Evolutionary conservation across 2,329 filamentous ascomycete species (phyloP).

Genomic region (Ilyonectria sp.): DNA sequence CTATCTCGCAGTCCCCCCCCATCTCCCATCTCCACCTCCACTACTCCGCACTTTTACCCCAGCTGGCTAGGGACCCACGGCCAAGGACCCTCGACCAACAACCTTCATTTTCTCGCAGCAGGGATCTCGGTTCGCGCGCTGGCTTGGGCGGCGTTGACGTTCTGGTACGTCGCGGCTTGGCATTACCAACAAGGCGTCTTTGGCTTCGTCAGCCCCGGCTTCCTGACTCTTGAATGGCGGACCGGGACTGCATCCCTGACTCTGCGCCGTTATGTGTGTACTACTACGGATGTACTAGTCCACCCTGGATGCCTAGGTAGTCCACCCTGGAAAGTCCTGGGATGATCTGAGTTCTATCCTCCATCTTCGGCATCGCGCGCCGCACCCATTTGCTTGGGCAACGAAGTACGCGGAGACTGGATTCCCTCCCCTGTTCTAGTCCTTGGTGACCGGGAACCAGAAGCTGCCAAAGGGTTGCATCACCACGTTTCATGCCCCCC

Average conservation of each 20-base stretch:
- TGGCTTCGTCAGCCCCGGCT: constrained; percentile 29
- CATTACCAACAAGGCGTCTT: constrained; percentile 29
- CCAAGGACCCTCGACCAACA: constrained; percentile 8
- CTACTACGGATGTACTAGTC: too few species aligned
- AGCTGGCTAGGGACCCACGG: constrained; percentile 14
- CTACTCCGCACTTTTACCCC: constrained; percentile 46
- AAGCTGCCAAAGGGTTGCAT: constrained; percentile 34
- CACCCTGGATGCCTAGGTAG: too few species aligned
- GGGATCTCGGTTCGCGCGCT: constrained; percentile 15
- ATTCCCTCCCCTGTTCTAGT: background rate
- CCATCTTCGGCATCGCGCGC: background rate
- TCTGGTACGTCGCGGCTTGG: constrained; percentile 21
- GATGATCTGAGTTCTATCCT: background rate
- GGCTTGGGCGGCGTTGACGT: constrained; percentile 3
- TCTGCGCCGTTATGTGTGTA: background rate
- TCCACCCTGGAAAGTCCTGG: background rate
- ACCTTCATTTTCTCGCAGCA: background rate
- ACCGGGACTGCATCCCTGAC: constrained; percentile 9
- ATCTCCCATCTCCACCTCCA: constrained; percentile 30
- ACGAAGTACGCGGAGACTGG: background rate
- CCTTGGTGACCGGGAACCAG: constrained; percentile 9
- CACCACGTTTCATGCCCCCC: constrained; percentile 42
- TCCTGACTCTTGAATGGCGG: constrained; percentile 31
- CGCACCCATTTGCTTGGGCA: constrained; percentile 10
- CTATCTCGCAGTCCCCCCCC: constrained; percentile 23